Evolutionary conservation across 192 early-diverging fungal species (phyloP).

Genomic region (Nowakowskiella sp.): DNA sequence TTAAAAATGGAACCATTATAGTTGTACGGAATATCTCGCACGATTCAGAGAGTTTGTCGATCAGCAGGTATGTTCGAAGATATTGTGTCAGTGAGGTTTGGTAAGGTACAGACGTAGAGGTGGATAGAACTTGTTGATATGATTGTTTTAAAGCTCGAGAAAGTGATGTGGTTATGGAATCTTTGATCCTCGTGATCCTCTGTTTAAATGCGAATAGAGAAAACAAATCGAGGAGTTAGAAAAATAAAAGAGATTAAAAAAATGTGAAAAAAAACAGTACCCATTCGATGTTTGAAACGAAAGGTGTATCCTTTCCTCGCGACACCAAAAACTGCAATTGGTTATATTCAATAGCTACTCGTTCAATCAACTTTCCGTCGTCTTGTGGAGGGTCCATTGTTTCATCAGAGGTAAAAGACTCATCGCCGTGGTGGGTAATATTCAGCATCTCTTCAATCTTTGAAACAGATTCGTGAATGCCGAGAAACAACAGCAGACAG

Average conservation of each 20-base stretch:
- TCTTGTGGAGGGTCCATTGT: conserved; percentile 17
- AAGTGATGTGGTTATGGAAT: conserved; percentile 54
- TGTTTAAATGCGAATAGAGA: conserved; percentile 3
- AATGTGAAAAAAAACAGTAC: conserved; percentile 28
- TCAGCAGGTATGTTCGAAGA: conserved; percentile 63
- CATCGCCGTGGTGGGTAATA: conserved; percentile 27
- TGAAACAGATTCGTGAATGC: conserved; percentile 67
- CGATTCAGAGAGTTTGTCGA: conserved; percentile 60
- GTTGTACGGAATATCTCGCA: conserved; percentile 56
- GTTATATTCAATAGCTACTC: conserved; percentile 78
- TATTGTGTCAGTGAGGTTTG: conserved; percentile 54
- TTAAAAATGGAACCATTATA: conserved; percentile 29
- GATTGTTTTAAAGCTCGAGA: conserved; percentile 39
- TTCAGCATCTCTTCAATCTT: conserved; percentile 66
- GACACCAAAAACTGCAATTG: conserved; percentile 71
- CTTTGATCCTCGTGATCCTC: conserved; percentile 67
- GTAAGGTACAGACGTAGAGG: conserved; percentile 21
- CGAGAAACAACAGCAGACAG: conserved; percentile 57
- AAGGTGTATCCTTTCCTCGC: conserved; percentile 49
- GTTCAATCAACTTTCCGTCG: conserved; percentile 65
- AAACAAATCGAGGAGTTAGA: neutral
- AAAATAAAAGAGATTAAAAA: conserved; percentile 1
- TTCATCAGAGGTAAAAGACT: neutral
- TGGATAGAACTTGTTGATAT: conserved; percentile 27
- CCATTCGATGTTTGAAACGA: conserved; percentile 70